phyloP scores from a whole-genome alignment of 2,329 filamentous ascomycete genomes.

The Aspergillus ruber region DNA sequence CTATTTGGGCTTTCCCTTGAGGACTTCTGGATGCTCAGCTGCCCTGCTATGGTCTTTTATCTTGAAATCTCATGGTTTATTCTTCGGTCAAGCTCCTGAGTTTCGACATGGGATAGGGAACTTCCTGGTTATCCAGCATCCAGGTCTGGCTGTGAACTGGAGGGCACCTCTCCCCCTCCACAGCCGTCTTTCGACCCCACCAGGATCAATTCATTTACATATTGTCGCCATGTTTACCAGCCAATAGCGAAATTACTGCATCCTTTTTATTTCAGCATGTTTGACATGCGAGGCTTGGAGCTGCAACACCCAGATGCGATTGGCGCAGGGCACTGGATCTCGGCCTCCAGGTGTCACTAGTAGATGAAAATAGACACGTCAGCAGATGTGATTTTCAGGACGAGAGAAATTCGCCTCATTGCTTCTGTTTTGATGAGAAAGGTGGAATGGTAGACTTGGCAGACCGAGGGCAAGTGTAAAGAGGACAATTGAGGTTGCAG shows the following conservation, averaged over 20 bases:
- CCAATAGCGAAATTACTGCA: too few relatives aligned
- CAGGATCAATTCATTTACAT: too few relatives aligned
- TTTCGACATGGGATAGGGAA: neutral
- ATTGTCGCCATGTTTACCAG: too few relatives aligned
- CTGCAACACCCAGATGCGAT: too few relatives aligned
- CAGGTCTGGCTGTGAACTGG: constrained; percentile 1
- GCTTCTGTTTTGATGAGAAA: constrained; percentile 5
- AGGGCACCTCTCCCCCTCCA: neutral
- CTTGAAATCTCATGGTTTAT: neutral
- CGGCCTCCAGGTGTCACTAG: too few relatives aligned
- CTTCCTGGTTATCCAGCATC: neutral
- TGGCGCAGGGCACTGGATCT: too few relatives aligned
- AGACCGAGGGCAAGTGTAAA: constrained; percentile 8
- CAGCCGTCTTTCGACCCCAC: too few relatives aligned
- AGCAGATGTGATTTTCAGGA: too few relatives aligned
- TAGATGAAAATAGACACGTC: too few relatives aligned
- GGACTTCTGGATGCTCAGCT: neutral
- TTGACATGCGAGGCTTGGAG: too few relatives aligned
- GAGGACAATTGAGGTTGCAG: constrained; percentile 1
- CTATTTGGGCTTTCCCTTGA: neutral
- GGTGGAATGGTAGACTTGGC: constrained; percentile 5
- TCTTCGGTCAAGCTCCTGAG: neutral
- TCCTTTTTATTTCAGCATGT: too few relatives aligned
- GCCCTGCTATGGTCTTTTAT: neutral
- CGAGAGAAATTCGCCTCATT: constrained; percentile 5